Conservation (phyloP, 2,329 filamentous ascomycete genomes). For the Fusarium xyrophilum region DNA sequence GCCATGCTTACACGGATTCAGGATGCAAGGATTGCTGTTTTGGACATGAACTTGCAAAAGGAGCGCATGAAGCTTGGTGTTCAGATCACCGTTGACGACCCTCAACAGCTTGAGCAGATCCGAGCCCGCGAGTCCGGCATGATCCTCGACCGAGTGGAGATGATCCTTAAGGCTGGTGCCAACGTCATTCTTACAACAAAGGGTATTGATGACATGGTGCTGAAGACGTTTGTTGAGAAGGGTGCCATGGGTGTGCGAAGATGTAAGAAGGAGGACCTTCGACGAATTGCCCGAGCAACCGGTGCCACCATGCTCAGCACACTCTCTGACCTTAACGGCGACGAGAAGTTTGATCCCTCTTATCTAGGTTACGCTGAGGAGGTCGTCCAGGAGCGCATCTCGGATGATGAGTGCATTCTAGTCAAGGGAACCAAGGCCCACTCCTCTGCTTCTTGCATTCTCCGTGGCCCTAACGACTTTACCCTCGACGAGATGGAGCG, state of each 20-base stretch:
- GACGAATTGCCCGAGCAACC: slow-evolving; percentile 94
- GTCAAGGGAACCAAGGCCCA: slow-evolving; percentile 95
- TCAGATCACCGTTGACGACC: slow-evolving; percentile 97
- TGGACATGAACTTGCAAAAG: slow-evolving; percentile 99
- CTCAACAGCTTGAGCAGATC: slow-evolving; percentile 96
- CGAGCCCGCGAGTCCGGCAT: slow-evolving; percentile 91
- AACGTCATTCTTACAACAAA: slow-evolving; percentile 98
- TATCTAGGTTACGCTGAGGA: slow-evolving; percentile 92
- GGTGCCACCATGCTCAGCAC: slow-evolving; percentile 93
- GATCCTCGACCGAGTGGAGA: slow-evolving; percentile 90
- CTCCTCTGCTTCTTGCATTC: slow-evolving; percentile 93
- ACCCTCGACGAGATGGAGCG: slow-evolving; percentile 99
- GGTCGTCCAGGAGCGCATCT: slow-evolving; percentile 97
- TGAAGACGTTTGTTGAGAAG: slow-evolving; percentile 94
- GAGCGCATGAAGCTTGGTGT: slow-evolving; percentile 99
- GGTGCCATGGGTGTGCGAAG: slow-evolving; percentile 94
- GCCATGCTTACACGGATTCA: slow-evolving; percentile 93
- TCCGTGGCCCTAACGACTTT: slow-evolving; percentile 94
- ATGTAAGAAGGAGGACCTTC: slow-evolving; percentile 98
- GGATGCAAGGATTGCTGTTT: slow-evolving; percentile 94
- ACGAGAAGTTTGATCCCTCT: slow-evolving; percentile 93
- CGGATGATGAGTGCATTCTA: slow-evolving; percentile 97
- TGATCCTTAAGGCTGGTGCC: slow-evolving; percentile 96
- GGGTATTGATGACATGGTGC: slow-evolving; percentile 93
- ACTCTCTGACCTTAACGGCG: slow-evolving; percentile 93